Evolutionary conservation across 2,329 filamentous ascomycete genomes (phyloP).

Genomic region (Talaromyces sp.): DNA sequence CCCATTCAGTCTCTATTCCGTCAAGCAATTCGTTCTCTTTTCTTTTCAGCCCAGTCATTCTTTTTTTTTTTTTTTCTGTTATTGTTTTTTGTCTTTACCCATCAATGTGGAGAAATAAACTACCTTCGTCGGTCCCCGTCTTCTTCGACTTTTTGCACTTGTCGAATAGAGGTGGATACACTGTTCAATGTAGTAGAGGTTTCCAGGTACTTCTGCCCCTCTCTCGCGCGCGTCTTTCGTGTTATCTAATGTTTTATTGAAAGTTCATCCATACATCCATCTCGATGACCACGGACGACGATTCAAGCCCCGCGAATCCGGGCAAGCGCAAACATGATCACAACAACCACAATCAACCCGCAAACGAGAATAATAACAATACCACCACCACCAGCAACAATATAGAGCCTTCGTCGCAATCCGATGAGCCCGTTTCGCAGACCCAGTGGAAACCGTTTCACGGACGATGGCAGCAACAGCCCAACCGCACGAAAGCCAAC

Average conservation of each 20-base stretch:
- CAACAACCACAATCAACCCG: not conserved
- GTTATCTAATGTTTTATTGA: not conserved
- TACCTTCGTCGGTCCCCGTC: not conserved
- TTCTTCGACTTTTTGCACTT: not conserved
- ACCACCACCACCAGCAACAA: no score
- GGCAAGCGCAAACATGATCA: not conserved
- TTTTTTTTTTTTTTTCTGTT: not conserved
- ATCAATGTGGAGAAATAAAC: not conserved
- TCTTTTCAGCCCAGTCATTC: not conserved
- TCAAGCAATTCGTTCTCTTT: not conserved
- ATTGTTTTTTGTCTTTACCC: not conserved
- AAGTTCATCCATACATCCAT: not conserved
- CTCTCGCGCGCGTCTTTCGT: not conserved
- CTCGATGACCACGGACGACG: not conserved
- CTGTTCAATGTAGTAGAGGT: not conserved
- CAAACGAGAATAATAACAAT: not conserved
- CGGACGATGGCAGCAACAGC: not conserved
- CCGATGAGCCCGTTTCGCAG: not conserved
- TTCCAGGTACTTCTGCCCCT: not conserved
- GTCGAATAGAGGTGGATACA: not conserved
- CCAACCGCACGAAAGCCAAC: not conserved
- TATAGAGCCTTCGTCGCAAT: not conserved
- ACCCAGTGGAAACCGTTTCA: not conserved
- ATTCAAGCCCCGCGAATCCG: not conserved
- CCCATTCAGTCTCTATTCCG: not conserved